Evolutionary conservation across 148 eudicot genomes (phyloP).

Genomic region (Rhododendron mucronatum): DNA sequence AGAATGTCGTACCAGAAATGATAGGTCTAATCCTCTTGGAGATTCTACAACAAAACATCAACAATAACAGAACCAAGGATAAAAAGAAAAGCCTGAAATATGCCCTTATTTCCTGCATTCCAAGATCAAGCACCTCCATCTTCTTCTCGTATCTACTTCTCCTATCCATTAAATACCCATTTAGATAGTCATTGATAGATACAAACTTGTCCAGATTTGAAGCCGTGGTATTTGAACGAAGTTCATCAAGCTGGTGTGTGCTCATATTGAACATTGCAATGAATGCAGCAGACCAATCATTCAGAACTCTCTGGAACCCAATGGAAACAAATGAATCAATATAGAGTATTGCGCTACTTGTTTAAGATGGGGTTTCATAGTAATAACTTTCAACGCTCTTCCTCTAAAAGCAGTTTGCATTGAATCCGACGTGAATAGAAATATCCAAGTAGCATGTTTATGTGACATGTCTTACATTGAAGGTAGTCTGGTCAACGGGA

Average conservation of each 20-base stretch:
- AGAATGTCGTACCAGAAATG: constrained; percentile 41
- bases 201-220: constrained; percentile 40
- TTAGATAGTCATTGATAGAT: constrained; percentile 80
- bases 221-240: constrained; percentile 27
- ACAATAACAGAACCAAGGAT: constrained; percentile 82
- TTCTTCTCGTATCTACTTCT: constrained; percentile 80
- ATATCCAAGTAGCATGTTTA: background rate
- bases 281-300: constrained; percentile 90
- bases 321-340: background rate
- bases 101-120: constrained; percentile 86
- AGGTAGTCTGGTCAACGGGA: constrained; percentile 65
- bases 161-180: constrained; percentile 81
- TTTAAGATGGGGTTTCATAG: background rate
- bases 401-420: background rate
- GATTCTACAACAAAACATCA: constrained; percentile 94
- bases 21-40: constrained; percentile 73
- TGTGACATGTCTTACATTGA: constrained; percentile 43
- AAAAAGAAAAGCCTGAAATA: constrained; percentile 87
- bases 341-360: background rate
- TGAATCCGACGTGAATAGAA: background rate
- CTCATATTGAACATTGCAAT: constrained; percentile 67
- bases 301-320: constrained; percentile 68
- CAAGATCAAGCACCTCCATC: constrained; percentile 85
- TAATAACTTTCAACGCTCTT: background rate
- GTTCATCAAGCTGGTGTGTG: constrained; percentile 45